Base-by-base conservation (phyloP, 1,139 yeast species). In the Yamadazyma sp. region DNA sequence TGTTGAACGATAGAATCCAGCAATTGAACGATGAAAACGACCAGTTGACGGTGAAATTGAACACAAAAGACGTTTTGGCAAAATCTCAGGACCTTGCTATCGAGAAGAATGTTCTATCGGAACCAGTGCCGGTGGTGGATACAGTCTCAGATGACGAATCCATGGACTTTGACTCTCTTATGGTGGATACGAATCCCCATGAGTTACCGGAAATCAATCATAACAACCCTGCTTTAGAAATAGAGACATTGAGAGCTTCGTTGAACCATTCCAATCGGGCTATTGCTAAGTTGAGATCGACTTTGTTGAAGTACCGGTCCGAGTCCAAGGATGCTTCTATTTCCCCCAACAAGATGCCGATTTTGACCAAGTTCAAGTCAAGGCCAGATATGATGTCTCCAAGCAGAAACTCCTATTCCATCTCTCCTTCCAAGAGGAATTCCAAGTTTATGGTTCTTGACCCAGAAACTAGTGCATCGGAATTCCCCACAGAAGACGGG, bases 21-120 rank as follows among this genome's bases (percentile, higher is more conserved):
- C 78, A 73, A 37, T 62, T 83, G 44, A 82, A 82, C 52, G 82
- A 80, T 45, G 88, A 81, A 49, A 83, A 82, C 56, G 83, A 79
- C 47, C 64, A 64, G 18, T 62, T 81, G 42, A 77, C 73, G 44
- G 59, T 64, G 38, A 69, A 72, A 49, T 57, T 78, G 33, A 33
- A 41, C 14, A 18, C 17, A 10, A 25, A 25, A 20, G 21, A 6
- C 10, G 15, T 15, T 26, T 5, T 15, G 6, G 5, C 23, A 8
- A 15, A 21, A n/a, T n/a, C n/a, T n/a, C n/a, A n/a, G 16, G 15
- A 13, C 11, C 24, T 11, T 7, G n/a, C 51, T 10, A 48, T 52
- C 11, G 52, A 49, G 27, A 16, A 14, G 14, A 10, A 15, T 18
- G 20, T 15, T 4, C n/a, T 11, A 12, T 4, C 12, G 6, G 47